phyloP scores from a whole-genome alignment of 75 land plant species.

The Sequoia sempervirens region DNA sequence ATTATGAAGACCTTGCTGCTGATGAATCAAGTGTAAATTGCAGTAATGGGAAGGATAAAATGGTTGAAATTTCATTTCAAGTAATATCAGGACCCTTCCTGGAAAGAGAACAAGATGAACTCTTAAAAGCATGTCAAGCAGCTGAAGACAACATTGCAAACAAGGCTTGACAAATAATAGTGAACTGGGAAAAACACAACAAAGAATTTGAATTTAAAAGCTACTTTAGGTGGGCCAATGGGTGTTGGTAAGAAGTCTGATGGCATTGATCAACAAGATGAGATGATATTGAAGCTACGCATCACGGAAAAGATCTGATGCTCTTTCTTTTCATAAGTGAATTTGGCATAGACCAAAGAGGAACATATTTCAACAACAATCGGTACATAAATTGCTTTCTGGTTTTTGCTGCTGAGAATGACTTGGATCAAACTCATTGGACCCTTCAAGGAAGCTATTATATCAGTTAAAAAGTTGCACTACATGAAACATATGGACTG shows the following conservation, averaged over 20 bases:
- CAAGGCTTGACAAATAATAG: too few species aligned
- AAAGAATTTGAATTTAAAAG: too few species aligned
- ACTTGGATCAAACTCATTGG: slow-evolving; percentile 78
- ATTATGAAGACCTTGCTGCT: background rate
- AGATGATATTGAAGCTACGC: too few species aligned
- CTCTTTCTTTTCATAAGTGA: too few species aligned
- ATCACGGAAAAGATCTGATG: too few species aligned
- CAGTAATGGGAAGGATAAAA: background rate
- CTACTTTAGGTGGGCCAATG: too few species aligned
- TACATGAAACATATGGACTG: slow-evolving; percentile 68
- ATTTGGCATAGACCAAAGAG: slow-evolving; percentile 58
- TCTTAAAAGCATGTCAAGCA: background rate
- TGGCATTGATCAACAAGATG: too few species aligned
- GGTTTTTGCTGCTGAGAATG: slow-evolving; percentile 40
- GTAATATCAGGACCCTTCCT: background rate
- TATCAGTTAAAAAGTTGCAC: slow-evolving; percentile 31
- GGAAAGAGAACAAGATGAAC: slow-evolving; percentile 1
- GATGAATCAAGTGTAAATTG: background rate
- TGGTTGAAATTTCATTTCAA: slow-evolving; percentile 3
- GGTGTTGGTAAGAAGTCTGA: too few species aligned
- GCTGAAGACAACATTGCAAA: too few species aligned
- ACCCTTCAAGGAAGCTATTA: slow-evolving; percentile 75
- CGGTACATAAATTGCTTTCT: slow-evolving; percentile 57
- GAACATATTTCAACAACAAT: slow-evolving; percentile 48
- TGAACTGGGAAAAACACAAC: too few species aligned